phyloP scores from a whole-genome alignment of 306 rosid genomes.

The Cercis canadensis region DNA sequence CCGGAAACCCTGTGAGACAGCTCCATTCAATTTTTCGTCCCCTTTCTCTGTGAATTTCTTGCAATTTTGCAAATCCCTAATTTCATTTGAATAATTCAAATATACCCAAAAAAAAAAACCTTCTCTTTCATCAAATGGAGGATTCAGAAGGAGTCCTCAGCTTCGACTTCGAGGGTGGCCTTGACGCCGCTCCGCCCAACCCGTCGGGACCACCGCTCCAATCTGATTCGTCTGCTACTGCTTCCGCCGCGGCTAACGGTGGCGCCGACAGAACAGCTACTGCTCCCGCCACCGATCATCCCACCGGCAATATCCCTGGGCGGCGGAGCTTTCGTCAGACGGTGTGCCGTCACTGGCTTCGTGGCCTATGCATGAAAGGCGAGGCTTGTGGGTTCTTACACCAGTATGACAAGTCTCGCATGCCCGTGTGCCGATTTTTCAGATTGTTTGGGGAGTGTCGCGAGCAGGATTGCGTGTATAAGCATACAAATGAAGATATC shows the following conservation, averaged over 20 bases:
- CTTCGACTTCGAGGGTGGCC: conserved; percentile 99
- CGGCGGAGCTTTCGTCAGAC: conserved; percentile 96
- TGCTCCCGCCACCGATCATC: conserved; percentile 9
- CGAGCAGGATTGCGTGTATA: conserved; percentile 97
- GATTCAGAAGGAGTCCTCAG: conserved; percentile 96
- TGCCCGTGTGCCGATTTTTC: conserved; percentile 96
- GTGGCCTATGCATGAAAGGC: conserved; percentile 95
- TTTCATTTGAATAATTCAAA: too few species aligned
- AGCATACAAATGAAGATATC: conserved; percentile 96
- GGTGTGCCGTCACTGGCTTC: conserved; percentile 98
- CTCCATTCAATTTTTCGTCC: too few species aligned
- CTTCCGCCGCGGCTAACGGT: conserved; percentile 30
- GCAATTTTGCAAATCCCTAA: too few species aligned
- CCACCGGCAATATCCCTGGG: conserved; percentile 44
- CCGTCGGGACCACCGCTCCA: conserved; percentile 57
- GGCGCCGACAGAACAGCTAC: conserved; percentile 21
- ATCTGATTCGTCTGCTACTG: conserved; percentile 49
- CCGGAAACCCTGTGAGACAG: too few species aligned
- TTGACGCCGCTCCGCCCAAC: conserved; percentile 61
- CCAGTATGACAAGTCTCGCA: conserved; percentile 93
- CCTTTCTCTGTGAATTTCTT: too few species aligned
- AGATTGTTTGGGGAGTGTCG: conserved; percentile 94
- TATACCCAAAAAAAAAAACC: too few species aligned
- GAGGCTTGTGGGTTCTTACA: conserved; percentile 98
- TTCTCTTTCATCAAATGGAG: conserved; percentile 61